Evolutionary conservation across 1,284 basidiomycete species (phyloP), one percentile per base, ranked within the genome.

Genomic region (Cryptococcus sp.): DNA sequence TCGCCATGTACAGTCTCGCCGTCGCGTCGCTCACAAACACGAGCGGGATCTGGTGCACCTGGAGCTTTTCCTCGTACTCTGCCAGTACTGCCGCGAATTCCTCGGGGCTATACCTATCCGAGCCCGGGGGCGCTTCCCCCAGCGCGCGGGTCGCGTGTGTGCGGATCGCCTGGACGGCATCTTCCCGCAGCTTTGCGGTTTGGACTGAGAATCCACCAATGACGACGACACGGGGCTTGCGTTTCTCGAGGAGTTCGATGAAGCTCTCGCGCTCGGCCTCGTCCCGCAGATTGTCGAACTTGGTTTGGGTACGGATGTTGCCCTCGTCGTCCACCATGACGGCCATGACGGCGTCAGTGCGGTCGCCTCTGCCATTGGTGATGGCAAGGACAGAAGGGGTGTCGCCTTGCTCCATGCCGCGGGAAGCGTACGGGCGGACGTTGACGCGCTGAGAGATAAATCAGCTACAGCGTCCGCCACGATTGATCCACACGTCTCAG

Each of bases 301-400:
- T 89, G 52, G 86, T 84, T 63, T 91, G 87, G 67, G 96, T 90
- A 20, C 91, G 87, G 68, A 96, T 81, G 53, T 90, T 88, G 15
- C 94, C 94, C 46, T 85, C 85, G 63, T 91, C 85, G 70, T 98
- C 94, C 51, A 98, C 75, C 77, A 87, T 89, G 52, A 96, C 87
- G 36, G 90, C 79, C 35, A 87, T 85, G 58, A 97, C 89, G 1
- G 87, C 86, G 75, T 98, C 95, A 67, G 87, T 88, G 40, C 91
- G 90, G 66, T 96, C 92, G 50, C 96, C 96, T 71, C 88, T 87
- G 46, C 96, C 96, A 84, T 93, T 92, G 4, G 95, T 97, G 56
- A 97, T 79, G 4, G 95, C 91, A 39, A 99, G 81, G 4, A 98
- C 92, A 7, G 88, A 87, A 0, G 92, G 87, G 0, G 84, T 83